Percentiles rank a stretch among this genome's conserved stretches.
These are phyloP conservation scores for Jamesozyma gamospora DNA, from an alignment of 805 yeast genomes.

Conservation along the genomic window DNA sequence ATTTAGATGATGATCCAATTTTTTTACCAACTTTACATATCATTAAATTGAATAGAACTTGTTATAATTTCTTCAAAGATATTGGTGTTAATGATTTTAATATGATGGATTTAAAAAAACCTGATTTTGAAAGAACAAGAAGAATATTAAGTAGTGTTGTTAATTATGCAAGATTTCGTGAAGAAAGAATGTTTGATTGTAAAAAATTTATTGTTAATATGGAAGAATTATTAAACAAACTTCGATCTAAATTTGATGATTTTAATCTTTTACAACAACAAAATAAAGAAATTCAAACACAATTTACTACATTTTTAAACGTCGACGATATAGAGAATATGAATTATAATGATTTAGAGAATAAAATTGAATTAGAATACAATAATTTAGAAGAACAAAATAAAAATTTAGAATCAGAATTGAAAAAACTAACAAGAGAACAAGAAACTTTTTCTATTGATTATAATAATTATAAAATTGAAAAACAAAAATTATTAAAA, in stretches of 20 bases:
- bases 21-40: slow-evolving; percentile 31
- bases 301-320: slow-evolving; percentile 13
- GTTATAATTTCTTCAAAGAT: slow-evolving; percentile 51
- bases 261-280: slow-evolving; percentile 31
- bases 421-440: slow-evolving; percentile 46
- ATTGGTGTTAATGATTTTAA: slow-evolving; percentile 75
- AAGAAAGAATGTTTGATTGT: slow-evolving; percentile 61
- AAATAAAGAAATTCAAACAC: slow-evolving; percentile 29
- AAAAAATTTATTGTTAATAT: slow-evolving; percentile 49
- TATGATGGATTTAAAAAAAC: slow-evolving; percentile 62
- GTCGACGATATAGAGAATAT: background rate
- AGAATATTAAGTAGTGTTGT: slow-evolving; percentile 72
- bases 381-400: slow-evolving; percentile 42
- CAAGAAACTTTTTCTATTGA: slow-evolving; percentile 57
- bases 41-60: slow-evolving; percentile 48
- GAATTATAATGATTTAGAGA: background rate
- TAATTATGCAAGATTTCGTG: slow-evolving; percentile 77
- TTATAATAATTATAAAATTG: slow-evolving; percentile 52
- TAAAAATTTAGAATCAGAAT: slow-evolving; percentile 47
- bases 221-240: slow-evolving; percentile 39
- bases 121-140: slow-evolving; percentile 58
- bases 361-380: slow-evolving; percentile 20
- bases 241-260: slow-evolving; percentile 35
- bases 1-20: slow-evolving; percentile 7
- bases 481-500: slow-evolving; percentile 48